Evolutionary conservation across 2,329 filamentous ascomycete species (phyloP), one percentile per base, ranked within the genome.

Genomic region (Didymella segeticola): DNA sequence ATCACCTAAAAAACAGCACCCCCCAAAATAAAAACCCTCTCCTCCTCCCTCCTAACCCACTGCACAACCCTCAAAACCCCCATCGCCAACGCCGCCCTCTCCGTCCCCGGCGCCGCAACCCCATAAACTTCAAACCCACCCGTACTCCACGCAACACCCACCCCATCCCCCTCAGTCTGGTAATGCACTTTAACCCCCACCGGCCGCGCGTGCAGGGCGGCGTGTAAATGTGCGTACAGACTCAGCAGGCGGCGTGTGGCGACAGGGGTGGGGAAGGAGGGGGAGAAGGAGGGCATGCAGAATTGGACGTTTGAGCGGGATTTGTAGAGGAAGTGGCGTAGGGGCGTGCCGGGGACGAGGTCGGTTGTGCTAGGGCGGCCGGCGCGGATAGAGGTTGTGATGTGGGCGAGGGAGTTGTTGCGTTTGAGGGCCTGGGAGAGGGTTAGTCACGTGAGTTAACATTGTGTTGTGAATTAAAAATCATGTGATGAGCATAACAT

Each of bases 281-380:
- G 88, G 9, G 86, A 81, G 56, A 91, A 89, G 0, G 90, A 87
- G 1, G 93, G 89, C 91, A 96, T 96, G 63, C 86, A 89, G 75
- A 97, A 99, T 73, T 99, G 96, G 23, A 99, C 95, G 66, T 99
- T 96, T 17, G 89, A 87, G 55, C 91, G 86, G 14, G 91, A 96
- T 76, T 98, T 99, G 82, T 96, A 99, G 15, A 99, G 78, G 70
- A 98, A 99, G 78, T 99, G 95, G 63, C 89, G 88, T 46, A 98
- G 79, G 26, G 89, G 87, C 14, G 88, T 90, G 20, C 89, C 90
- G 0, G 92, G 90, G 1, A 92, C 84, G 53, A 99, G 87, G 54
- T 95, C 89, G 14, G 86, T 84, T 53, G 89, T 84, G 22, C 78
- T 80, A 1, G 90, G 88, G 9, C 93, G 88, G 10, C 92, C 91